Evolutionary conservation across 1,284 basidiomycete species (phyloP).

Genomic region (Ceratobasidium sp.): DNA sequence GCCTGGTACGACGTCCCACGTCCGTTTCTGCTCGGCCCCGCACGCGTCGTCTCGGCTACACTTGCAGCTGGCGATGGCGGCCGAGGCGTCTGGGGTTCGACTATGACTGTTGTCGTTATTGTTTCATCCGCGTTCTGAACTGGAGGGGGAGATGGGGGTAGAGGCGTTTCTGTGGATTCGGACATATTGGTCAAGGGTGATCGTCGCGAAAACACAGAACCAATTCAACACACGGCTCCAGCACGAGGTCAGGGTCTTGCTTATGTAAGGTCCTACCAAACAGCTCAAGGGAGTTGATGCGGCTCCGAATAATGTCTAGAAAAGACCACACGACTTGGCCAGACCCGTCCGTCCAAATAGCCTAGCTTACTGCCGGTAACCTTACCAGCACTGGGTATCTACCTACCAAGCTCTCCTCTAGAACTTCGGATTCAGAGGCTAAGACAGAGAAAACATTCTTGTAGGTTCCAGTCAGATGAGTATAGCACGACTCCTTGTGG

Average conservation of each 20-base stretch:
- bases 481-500: too few species aligned
- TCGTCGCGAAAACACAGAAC: conserved; percentile 15
- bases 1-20: conserved; percentile 23
- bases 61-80: conserved; percentile 4
- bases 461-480: too few species aligned
- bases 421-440: too few species aligned
- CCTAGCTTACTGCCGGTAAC: too few species aligned
- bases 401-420: too few species aligned
- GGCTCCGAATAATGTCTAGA: too few species aligned
- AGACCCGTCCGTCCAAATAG: too few species aligned
- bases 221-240: conserved; percentile 1
- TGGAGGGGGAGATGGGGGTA: conserved; percentile 14
- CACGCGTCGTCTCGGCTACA: conserved; percentile 18
- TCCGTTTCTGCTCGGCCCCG: conserved; percentile 24
- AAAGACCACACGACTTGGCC: too few species aligned
- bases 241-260: conserved; percentile 16
- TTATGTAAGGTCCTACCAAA: neutral
- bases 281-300: too few species aligned
- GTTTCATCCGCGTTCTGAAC: conserved; percentile 13
- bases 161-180: conserved; percentile 9
- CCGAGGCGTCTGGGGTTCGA: conserved; percentile 1
- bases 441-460: too few species aligned
- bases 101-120: neutral
- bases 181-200: conserved; percentile 23
- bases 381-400: too few species aligned